Evolutionary conservation across 768 basidiomycete genomes (phyloP), one percentile per base, ranked within the genome.

Genomic region (Tulasnella sp.): DNA sequence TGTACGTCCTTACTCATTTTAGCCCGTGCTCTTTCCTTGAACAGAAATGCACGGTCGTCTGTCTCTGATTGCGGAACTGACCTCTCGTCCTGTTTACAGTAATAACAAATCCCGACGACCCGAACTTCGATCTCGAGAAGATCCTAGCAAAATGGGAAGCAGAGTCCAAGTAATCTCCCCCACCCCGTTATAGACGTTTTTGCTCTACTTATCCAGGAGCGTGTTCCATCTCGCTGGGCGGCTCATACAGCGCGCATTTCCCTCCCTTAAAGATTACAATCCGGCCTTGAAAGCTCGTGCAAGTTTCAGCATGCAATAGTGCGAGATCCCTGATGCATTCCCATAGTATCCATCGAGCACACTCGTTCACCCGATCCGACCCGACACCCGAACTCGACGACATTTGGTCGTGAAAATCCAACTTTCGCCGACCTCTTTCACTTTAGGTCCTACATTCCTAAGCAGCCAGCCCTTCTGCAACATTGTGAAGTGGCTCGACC

Each of bases 81-180:
- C 51, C 18, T 26, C 29, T 42, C 40, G 46, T 71, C 70, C 16
- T 32, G 23, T 57, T 40, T 46, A 26, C 85, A 96, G 96, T 97
- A 81, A 87, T 98, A 81, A 92, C 95, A 80, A 91, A 99, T 87
- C 94, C 96, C 57, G 97, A 98, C 82, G 91, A 98, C 85, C 95
- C 97, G 75, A 90, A 89, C 80, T 99, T 98, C 85, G 96, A 98
- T 88, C 87, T 98, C 83, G 97, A 99, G 88, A 95, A 95, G 85
- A 86, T 98, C 55, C 78, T 86, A 73, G 75, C 81, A 70, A 75
- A 79, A 20, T 81, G 69, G 78, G 82, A 83, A 77, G 76, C 76
- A 23, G 76, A 77, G n/a, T 71, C 79, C 80, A 82, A 78, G 78
- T 73, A 78, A 70, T 71, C 35, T 13, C 23, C 51, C 35, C 46